Evolutionary conservation across 352 stramenopile species (phyloP).

Genomic region (Pythium brachiatum): DNA sequence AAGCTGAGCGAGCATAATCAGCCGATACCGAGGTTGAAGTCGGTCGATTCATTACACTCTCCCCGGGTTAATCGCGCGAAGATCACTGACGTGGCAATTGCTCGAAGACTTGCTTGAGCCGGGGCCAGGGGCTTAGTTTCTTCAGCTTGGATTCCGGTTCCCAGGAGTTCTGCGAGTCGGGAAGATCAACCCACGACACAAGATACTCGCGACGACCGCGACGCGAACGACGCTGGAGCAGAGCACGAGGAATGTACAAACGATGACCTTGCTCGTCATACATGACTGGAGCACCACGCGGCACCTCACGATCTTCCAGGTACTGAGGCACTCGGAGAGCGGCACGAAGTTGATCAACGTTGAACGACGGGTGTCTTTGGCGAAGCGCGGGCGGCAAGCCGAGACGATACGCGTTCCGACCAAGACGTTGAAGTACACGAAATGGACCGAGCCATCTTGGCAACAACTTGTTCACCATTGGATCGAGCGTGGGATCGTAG

Average conservation of each 20-base stretch:
- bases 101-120: too few relatives aligned
- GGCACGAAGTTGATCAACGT: slow-evolving; percentile 1
- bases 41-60: not conserved
- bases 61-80: too few relatives aligned
- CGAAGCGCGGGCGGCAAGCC: not conserved
- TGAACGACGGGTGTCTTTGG: slow-evolving; percentile 2
- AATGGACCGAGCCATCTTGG: slow-evolving; percentile 1
- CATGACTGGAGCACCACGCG: not conserved
- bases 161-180: slow-evolving; percentile 6
- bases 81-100: too few relatives aligned
- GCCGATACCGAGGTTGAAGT: too few relatives aligned
- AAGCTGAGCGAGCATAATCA: too few relatives aligned
- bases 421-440: not conserved
- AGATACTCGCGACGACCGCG: slow-evolving; percentile 3
- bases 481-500: not conserved
- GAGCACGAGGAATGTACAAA: not conserved
- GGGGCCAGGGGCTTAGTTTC: slow-evolving; percentile 7
- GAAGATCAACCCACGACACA: slow-evolving; percentile 11
- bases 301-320: not conserved
- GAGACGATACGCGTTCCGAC: slow-evolving; percentile 5
- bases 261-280: slow-evolving; percentile 3
- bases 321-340: not conserved
- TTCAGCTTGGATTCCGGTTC: slow-evolving; percentile 15
- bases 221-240: not conserved
- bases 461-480: slow-evolving; percentile 8